These are phyloP conservation scores for Corinectria fuckeliana DNA, from an alignment of 2,329 filamentous ascomycete species.

Conservation along the genomic window DNA sequence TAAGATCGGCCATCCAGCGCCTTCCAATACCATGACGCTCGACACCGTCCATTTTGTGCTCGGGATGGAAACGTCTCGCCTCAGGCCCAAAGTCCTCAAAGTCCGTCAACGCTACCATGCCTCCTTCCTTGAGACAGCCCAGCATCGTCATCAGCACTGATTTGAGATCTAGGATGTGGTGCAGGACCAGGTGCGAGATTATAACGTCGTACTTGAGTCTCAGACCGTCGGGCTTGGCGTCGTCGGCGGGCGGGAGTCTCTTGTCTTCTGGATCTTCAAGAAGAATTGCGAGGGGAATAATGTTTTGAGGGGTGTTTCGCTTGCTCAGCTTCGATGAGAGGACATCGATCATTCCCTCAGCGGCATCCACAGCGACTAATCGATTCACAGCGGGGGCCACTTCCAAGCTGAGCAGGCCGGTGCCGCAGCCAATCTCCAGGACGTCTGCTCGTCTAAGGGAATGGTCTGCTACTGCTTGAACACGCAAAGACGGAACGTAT, in stretches of 20 bases:
- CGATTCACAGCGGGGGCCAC: constrained; percentile 55
- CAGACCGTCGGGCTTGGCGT: constrained; percentile 33
- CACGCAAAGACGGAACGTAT: constrained; percentile 35
- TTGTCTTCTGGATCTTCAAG: constrained; percentile 58
- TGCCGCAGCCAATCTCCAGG: constrained; percentile 64
- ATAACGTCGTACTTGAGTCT: constrained; percentile 57
- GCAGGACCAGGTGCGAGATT: constrained; percentile 60
- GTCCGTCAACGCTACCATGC: constrained; percentile 59
- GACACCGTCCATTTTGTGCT: constrained; percentile 58
- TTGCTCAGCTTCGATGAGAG: constrained; percentile 51
- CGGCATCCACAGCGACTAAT: constrained; percentile 60
- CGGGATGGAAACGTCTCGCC: constrained; percentile 59
- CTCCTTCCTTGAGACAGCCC: constrained; percentile 55
- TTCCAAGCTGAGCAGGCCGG: constrained; percentile 58
- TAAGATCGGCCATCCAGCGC: constrained; percentile 47
- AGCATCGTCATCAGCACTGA: constrained; percentile 53
- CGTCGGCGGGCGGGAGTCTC: constrained; percentile 45
- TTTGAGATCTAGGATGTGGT: constrained; percentile 58
- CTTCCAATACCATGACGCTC: constrained; percentile 59
- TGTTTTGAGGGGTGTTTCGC: constrained; percentile 44
- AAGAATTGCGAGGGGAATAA: constrained; percentile 53
- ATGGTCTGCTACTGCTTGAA: neutral
- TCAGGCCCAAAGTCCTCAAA: constrained; percentile 63
- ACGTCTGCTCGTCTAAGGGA: constrained; percentile 43
- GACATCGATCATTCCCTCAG: constrained; percentile 60